These are phyloP conservation scores for Penicillium egyptiacum DNA, from an alignment of 495 filamentous ascomycete genomes.

Conservation along the genomic window DNA sequence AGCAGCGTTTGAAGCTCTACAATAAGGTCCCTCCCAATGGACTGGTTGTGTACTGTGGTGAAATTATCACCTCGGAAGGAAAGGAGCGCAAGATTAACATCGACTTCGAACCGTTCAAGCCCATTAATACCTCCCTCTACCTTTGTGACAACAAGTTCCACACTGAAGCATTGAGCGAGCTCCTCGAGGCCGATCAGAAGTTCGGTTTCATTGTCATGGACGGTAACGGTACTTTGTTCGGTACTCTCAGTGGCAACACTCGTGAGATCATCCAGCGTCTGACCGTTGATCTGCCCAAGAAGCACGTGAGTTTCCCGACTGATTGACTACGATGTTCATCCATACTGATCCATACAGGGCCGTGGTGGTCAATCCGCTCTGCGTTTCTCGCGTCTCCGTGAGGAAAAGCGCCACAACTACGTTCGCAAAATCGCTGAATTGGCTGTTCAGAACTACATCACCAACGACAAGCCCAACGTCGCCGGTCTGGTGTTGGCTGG, in stretches of 20 bases:
- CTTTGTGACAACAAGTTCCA: conserved; percentile 99
- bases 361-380: conserved; percentile 99
- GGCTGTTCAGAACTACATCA: conserved; percentile 98
- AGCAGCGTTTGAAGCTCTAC: conserved; percentile 97
- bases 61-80: conserved; percentile 98
- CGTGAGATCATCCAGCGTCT: conserved; percentile 97
- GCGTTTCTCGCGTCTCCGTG: conserved; percentile 98
- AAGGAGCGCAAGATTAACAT: conserved; percentile 99
- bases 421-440: conserved; percentile 97
- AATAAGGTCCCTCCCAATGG: conserved; percentile 98
- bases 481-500: conserved; percentile 91
- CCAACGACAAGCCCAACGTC: conserved; percentile 95
- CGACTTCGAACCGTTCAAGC: conserved; percentile 99
- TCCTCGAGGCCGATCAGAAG: conserved; percentile 96
- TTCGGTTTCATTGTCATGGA: conserved; percentile 99
- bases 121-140: conserved; percentile 98
- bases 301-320: conserved; percentile 58
- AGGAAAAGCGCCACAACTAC: conserved; percentile 99
- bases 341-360: conserved; percentile 43
- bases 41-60: conserved; percentile 97
- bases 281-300: conserved; percentile 95
- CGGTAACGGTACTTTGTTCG: conserved; percentile 95
- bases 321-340: neutral
- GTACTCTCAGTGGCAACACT: conserved; percentile 94
- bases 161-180: conserved; percentile 92